A percentile compares a stretch with the other conserved stretches of the same genome.
Conservation (phyloP, 768 basidiomycete genomes). For the Tylopilus cervinicoccineus region DNA sequence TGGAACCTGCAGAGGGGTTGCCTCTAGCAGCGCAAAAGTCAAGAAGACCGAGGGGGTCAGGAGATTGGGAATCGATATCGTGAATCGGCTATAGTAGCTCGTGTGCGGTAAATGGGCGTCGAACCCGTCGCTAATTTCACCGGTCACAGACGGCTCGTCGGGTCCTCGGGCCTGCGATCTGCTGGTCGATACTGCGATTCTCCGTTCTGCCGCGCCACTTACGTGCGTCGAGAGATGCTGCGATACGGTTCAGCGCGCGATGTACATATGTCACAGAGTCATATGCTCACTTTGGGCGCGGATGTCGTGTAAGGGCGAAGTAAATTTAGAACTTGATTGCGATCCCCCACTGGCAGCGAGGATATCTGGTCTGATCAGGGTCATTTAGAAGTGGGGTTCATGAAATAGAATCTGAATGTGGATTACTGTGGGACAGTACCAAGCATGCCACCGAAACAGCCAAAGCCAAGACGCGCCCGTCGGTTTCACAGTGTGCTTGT, state of each 20-base stretch:
- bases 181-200: conserved; percentile 18
- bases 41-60: conserved; percentile 47
- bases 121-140: conserved; percentile 9
- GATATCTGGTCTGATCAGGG: conserved; percentile 37
- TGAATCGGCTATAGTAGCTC: conserved; percentile 20
- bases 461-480: conserved; percentile 21
- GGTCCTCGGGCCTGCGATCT: conserved; percentile 21
- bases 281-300: conserved; percentile 26
- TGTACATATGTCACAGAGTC: conserved; percentile 5
- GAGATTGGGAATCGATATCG: conserved; percentile 34
- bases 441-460: conserved; percentile 32
- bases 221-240: conserved; percentile 25
- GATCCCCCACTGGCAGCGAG: conserved; percentile 34
- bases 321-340: conserved; percentile 39
- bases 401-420: conserved; percentile 23
- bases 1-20: conserved; percentile 40
- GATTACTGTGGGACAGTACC: conserved; percentile 35
- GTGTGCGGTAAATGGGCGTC: conserved; percentile 9
- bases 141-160: conserved; percentile 2
- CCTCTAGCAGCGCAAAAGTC: conserved; percentile 50
- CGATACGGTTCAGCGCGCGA: conserved; percentile 19
- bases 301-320: conserved; percentile 39
- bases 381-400: conserved; percentile 23
- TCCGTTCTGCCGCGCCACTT: conserved; percentile 21
- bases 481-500: conserved; percentile 2